Percentiles rank a stretch among this genome's conserved stretches.
These are phyloP conservation scores for Penicillium nucicola DNA, from an alignment of 495 filamentous ascomycete genomes.

Conservation along the genomic window DNA sequence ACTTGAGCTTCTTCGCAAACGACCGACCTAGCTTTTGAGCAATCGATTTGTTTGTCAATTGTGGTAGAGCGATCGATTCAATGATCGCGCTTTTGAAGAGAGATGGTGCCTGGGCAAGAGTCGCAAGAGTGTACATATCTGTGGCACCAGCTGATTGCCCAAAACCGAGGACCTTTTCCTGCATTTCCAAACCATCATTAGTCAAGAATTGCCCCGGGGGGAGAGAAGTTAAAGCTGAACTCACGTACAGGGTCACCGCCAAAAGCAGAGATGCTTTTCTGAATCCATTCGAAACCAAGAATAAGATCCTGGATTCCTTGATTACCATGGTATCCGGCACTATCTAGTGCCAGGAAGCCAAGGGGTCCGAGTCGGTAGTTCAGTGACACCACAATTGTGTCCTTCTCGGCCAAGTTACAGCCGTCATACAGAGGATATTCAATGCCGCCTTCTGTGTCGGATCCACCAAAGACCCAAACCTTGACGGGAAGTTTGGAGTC, in stretches of 20 bases:
- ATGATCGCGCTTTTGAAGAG: constrained; percentile 30
- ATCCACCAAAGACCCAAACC: constrained; percentile 42
- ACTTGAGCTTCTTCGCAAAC: constrained; percentile 26
- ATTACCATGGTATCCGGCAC: constrained; percentile 27
- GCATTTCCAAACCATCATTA: background rate
- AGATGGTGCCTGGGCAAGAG: constrained; percentile 30
- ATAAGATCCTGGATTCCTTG: constrained; percentile 25
- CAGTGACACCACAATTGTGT: constrained; percentile 36
- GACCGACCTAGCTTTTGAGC: constrained; percentile 12
- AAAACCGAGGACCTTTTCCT: constrained; percentile 32
- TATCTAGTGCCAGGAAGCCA: constrained; percentile 25
- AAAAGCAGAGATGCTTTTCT: constrained; percentile 29
- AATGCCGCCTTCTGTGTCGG: constrained; percentile 14
- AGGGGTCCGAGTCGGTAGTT: constrained; percentile 38
- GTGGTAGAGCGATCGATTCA: constrained; percentile 32
- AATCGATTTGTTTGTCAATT: constrained; percentile 11
- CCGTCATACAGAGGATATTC: constrained; percentile 35
- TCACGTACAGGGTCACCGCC: constrained; percentile 28
- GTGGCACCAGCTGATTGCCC: constrained; percentile 40
- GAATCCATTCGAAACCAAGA: constrained; percentile 29
- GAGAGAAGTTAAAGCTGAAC: background rate
- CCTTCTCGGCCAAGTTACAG: constrained; percentile 31
- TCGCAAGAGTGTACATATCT: constrained; percentile 27
- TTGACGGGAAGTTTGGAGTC: constrained; percentile 39
- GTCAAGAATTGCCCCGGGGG: background rate